Evolutionary conservation across 257 asterid species (phyloP).

Genomic region (Solanum corneliomulleri): DNA sequence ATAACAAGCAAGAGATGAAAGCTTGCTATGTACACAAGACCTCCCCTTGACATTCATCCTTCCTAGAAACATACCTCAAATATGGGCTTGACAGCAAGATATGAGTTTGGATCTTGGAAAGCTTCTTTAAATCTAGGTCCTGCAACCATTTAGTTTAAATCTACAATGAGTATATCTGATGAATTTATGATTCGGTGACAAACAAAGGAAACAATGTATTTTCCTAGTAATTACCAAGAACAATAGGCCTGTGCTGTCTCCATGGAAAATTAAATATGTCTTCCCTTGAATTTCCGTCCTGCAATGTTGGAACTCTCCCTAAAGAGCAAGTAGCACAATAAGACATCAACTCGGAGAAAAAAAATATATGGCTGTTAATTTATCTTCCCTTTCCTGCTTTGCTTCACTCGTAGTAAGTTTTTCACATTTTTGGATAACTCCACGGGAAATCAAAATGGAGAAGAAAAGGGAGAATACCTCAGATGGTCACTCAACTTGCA

Average conservation of each 20-base stretch:
- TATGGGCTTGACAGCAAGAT: constrained; percentile 73
- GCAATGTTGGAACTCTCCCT: constrained; percentile 92
- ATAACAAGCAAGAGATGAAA: neutral
- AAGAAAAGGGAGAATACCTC: neutral
- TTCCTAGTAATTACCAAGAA: constrained; percentile 52
- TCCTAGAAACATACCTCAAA: constrained; percentile 55
- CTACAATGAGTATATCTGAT: neutral
- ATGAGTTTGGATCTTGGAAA: constrained; percentile 82
- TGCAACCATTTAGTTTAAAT: constrained; percentile 15
- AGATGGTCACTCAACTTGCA: too few relatives aligned
- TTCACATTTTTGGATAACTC: neutral
- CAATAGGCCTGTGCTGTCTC: constrained; percentile 73
- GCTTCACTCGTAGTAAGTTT: neutral
- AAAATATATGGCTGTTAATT: neutral
- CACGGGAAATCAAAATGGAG: neutral
- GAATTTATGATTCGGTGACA: neutral
- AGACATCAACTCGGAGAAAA: constrained; percentile 1
- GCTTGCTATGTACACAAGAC: neutral
- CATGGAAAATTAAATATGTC: constrained; percentile 66
- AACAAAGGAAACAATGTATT: neutral
- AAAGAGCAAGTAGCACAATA: constrained; percentile 14
- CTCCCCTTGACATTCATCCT: neutral
- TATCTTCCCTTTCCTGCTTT: neutral
- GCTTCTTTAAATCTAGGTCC: constrained; percentile 97
- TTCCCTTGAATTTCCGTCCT: constrained; percentile 87